These are phyloP conservation scores for Durotheca rogersii DNA, from an alignment of 495 filamentous ascomycete species.

Conservation along the genomic window DNA sequence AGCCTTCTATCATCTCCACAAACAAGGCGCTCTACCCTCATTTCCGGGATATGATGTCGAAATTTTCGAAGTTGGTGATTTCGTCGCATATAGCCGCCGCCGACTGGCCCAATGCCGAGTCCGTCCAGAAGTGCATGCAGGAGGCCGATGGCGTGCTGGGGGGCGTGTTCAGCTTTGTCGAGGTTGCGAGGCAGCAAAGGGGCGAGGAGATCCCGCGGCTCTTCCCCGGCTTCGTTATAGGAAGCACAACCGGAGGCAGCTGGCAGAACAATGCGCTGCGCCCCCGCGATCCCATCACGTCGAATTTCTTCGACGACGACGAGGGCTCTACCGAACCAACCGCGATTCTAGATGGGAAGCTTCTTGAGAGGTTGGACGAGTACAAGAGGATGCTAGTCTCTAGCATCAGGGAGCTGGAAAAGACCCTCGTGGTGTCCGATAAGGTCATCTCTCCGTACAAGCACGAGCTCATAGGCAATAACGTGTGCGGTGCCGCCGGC, in stretches of 20 bases:
- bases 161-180: conserved; percentile 92
- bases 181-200: conserved; percentile 87
- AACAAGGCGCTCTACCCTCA: conserved; percentile 96
- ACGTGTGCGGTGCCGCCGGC: conserved; percentile 68
- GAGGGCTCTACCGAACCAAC: conserved; percentile 74
- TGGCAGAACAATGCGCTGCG: conserved; percentile 91
- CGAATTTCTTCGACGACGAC: conserved; percentile 83
- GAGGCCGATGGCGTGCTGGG: conserved; percentile 94
- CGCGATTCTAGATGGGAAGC: conserved; percentile 66
- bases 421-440: conserved; percentile 70
- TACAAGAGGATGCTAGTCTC: conserved; percentile 75
- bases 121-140: conserved; percentile 87
- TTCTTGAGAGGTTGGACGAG: conserved; percentile 83
- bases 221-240: conserved; percentile 85
- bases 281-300: conserved; percentile 63
- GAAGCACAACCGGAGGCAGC: conserved; percentile 76
- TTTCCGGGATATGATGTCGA: conserved; percentile 99
- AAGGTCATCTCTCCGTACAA: conserved; percentile 71
- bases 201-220: conserved; percentile 87
- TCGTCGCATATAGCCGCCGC: conserved; percentile 98
- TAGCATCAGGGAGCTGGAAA: conserved; percentile 80
- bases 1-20: conserved; percentile 97
- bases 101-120: conserved; percentile 86
- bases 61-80: conserved; percentile 95
- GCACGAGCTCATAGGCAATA: conserved; percentile 73